These are phyloP conservation scores for Picea abies DNA, from an alignment of 83 land plant species.

Conservation along the genomic window DNA sequence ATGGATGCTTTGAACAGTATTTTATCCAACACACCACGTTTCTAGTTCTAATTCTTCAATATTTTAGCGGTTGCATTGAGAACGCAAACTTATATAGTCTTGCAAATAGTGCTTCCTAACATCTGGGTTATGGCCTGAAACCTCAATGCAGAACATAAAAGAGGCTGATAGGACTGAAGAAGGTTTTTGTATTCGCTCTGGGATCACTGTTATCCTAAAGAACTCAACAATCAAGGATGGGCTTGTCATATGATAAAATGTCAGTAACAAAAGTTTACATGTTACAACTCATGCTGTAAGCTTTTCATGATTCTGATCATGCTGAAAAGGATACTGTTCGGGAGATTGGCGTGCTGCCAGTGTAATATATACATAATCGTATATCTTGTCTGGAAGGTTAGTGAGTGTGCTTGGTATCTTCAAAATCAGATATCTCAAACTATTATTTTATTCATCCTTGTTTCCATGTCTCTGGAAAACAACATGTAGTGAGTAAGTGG, in stretches of 20 bases:
- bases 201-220: constrained; percentile 60
- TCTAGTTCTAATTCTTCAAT: not conserved
- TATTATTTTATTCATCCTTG: not conserved
- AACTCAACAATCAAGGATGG: constrained; percentile 67
- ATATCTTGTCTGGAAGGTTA: too few species aligned
- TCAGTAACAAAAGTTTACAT: not conserved
- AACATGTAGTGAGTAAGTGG: not conserved
- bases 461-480: not conserved
- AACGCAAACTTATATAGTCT: not conserved
- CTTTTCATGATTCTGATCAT: not conserved
- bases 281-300: not conserved
- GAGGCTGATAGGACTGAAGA: constrained; percentile 75
- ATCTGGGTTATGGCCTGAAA: not conserved
- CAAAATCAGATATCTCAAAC: not conserved
- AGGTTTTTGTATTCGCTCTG: constrained; percentile 79
- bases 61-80: too few species aligned
- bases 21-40: not conserved
- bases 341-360: not conserved
- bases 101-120: not conserved
- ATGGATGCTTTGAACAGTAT: not conserved
- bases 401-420: not conserved
- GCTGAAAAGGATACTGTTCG: not conserved
- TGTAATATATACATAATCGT: too few species aligned
- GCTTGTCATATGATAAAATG: constrained; percentile 41
- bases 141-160: constrained; percentile 38